Evolutionary conservation across 2,329 filamentous ascomycete genomes (phyloP).

Genomic region (Aspergillus melleus): DNA sequence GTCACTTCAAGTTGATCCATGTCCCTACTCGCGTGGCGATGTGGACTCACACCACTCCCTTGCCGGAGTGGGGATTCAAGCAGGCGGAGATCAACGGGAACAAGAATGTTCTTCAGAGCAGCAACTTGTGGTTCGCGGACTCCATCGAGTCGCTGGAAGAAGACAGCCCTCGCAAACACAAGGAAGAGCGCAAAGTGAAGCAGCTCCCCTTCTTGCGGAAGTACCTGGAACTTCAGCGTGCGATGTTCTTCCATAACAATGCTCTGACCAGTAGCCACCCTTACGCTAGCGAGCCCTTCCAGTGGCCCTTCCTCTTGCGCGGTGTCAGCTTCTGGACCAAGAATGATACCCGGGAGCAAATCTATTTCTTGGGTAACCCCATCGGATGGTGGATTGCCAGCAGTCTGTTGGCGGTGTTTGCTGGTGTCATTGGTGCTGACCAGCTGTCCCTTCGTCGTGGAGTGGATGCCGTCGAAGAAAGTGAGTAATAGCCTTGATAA

Average conservation of each 20-base stretch:
- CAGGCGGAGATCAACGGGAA: slow-evolving; percentile 99
- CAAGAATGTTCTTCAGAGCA: slow-evolving; percentile 86
- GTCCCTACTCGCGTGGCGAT: slow-evolving; percentile 94
- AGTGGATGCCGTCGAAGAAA: slow-evolving; percentile 86
- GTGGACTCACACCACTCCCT: slow-evolving; percentile 94
- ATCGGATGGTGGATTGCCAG: slow-evolving; percentile 96
- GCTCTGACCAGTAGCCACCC: slow-evolving; percentile 96
- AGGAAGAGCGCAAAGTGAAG: slow-evolving; percentile 77
- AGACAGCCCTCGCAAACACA: slow-evolving; percentile 72
- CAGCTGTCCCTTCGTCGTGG: slow-evolving; percentile 91
- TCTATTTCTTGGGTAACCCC: slow-evolving; percentile 97
- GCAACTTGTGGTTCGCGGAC: slow-evolving; percentile 93
- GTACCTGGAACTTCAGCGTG: slow-evolving; percentile 93
- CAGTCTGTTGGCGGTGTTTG: slow-evolving; percentile 88
- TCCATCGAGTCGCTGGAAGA: slow-evolving; percentile 77
- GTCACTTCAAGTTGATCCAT: slow-evolving; percentile 95
- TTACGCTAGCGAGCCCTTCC: slow-evolving; percentile 90
- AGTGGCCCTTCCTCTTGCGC: slow-evolving; percentile 95
- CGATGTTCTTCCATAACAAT: slow-evolving; percentile 99
- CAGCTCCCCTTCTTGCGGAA: slow-evolving; percentile 84
- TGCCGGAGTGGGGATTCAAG: slow-evolving; percentile 97
- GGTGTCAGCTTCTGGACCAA: slow-evolving; percentile 99
- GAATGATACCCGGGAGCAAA: slow-evolving; percentile 90
- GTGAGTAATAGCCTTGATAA: slow-evolving; percentile 58
- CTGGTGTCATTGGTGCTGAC: slow-evolving; percentile 86